Conservation (phyloP, 352 stramenopile species). For the Phytopythium boreale region DNA sequence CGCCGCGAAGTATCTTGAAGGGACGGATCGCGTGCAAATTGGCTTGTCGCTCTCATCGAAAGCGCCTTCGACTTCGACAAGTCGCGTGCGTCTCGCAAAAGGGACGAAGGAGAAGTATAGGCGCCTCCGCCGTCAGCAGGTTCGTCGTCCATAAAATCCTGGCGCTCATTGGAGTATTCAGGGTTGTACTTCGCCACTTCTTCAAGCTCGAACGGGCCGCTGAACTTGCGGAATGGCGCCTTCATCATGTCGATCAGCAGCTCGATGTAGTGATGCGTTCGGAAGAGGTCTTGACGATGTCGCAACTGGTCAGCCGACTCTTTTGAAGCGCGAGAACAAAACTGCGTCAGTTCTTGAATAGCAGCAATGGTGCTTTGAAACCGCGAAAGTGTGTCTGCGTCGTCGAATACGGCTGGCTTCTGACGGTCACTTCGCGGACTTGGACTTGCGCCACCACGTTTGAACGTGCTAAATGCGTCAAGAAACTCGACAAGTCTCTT, state of each 20-base stretch:
- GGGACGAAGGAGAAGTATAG: background rate
- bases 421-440: background rate
- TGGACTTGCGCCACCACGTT: background rate
- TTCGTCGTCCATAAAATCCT: constrained; percentile 14
- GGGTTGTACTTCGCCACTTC: constrained; percentile 53
- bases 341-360: constrained; percentile 42
- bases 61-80: background rate
- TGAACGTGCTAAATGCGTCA: constrained; percentile 22
- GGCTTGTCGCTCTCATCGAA: background rate
- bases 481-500: constrained; percentile 35
- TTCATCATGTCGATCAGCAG: constrained; percentile 64
- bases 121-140: background rate
- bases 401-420: constrained; percentile 19
- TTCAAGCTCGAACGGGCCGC: constrained; percentile 58
- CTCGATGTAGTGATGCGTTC: constrained; percentile 59
- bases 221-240: constrained; percentile 52
- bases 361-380: constrained; percentile 42
- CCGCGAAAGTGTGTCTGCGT: constrained; percentile 26
- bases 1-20: constrained; percentile 21
- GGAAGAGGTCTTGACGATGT: constrained; percentile 50
- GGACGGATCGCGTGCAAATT: constrained; percentile 10
- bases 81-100: background rate
- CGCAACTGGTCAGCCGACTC: constrained; percentile 23
- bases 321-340: constrained; percentile 32
- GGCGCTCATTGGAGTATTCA: constrained; percentile 23